Base-by-base conservation (phyloP, 352 stramenopile genomes). In the Aphanomyces cochlioides region DNA sequence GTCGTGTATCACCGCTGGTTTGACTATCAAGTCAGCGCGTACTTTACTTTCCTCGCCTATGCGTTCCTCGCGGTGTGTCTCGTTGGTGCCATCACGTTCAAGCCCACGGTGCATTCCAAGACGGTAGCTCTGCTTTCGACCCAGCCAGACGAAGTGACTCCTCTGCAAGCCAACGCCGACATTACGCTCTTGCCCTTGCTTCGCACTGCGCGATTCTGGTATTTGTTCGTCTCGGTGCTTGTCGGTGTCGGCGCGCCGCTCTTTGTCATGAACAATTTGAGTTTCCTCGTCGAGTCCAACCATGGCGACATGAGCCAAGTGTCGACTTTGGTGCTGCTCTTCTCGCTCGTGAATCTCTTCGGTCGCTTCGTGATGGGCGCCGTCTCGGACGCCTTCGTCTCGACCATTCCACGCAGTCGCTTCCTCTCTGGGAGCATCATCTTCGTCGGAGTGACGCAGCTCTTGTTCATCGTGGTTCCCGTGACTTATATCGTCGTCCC, bases 191-290 rank as follows among this genome's bases (percentile, higher is more conserved):
- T 68, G 2, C 73, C 69, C 8, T 73, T 92, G 28, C 70, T 90
- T 3, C 10, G 40, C 0, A 84, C 91, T 57, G 67, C 60, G 3
- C 78, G 80, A 37, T 92, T 91, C 59, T 92, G 81, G 84, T 39
- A 88, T 50, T 69, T 93, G 37, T 91, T 93, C 50, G 56, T 80
- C 10, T 83, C 81, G 0, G 79, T 90, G 0, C 88, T 92, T 50
- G 84, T 91, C 39, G 67, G 90, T 28, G 83, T 93, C 40, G 82
- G 84, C 8, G 82, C 82, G n/a, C 80, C 79, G 43, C 72, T 93
- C 7, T 90, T 93, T 66, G 73, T 93, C 45, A 91, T 91, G 81
- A 70, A 82, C 43, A 93, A 91, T 72, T 83, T 91, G 63, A 77
- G 81, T 7, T 93, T 93, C 75, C 88, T 91, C 48, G 81, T 89